phyloP scores from a whole-genome alignment of 257 asterid species.

The Solanum gracilifrons region DNA sequence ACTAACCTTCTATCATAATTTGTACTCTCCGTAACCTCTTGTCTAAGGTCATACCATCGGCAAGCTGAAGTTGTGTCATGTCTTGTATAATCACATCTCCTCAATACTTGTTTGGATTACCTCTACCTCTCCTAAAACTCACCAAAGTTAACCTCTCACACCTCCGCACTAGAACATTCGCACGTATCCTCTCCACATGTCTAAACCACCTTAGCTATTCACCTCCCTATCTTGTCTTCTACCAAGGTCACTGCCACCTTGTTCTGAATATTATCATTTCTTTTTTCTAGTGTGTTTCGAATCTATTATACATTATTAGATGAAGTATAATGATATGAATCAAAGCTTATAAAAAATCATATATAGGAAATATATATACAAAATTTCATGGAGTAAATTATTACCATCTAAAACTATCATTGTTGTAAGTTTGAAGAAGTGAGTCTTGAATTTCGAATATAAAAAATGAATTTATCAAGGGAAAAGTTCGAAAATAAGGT shows the following conservation, averaged over 20 bases:
- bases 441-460: too few relatives aligned
- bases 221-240: not conserved
- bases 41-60: not conserved
- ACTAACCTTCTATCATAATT: not conserved
- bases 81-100: not conserved
- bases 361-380: too few relatives aligned
- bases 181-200: not conserved
- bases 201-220: not conserved
- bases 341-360: too few relatives aligned
- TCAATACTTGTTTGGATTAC: not conserved
- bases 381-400: too few relatives aligned
- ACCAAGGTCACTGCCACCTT: not conserved
- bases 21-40: not conserved
- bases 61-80: not conserved
- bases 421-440: too few relatives aligned
- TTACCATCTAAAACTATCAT: too few relatives aligned
- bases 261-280: not conserved
- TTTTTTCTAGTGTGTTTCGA: not conserved
- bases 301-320: not conserved
- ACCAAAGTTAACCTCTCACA: not conserved
- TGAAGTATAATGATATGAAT: too few relatives aligned
- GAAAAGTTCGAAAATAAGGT: too few relatives aligned
- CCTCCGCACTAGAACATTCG: not conserved
- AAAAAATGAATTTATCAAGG: too few relatives aligned
- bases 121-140: not conserved